These are phyloP conservation scores for Drechslerella stenobrocha DNA, from an alignment of 2,329 filamentous ascomycete species.

Conservation along the genomic window DNA sequence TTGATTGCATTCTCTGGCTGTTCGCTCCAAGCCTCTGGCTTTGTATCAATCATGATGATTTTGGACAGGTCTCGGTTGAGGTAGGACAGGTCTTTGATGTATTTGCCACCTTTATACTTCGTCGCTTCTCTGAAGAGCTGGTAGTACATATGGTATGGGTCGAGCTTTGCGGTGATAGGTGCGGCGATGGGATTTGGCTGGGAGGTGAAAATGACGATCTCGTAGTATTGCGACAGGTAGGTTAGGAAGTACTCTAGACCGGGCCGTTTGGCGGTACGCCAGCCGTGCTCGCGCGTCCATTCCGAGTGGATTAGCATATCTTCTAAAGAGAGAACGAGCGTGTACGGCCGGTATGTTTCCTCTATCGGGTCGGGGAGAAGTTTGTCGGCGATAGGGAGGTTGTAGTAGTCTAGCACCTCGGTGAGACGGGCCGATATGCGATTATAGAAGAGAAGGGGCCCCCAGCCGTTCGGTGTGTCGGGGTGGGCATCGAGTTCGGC, in stretches of 20 bases:
- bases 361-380: conserved; percentile 74
- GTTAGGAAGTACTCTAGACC: conserved; percentile 96
- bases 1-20: conserved; percentile 98
- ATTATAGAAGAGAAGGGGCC: conserved; percentile 73
- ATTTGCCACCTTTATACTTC: conserved; percentile 91
- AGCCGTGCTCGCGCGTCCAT: conserved; percentile 91
- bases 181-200: conserved; percentile 83
- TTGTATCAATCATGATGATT: conserved; percentile 90
- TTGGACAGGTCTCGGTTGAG: conserved; percentile 95
- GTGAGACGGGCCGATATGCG: conserved; percentile 74
- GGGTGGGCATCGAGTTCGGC: conserved; percentile 71
- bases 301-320: conserved; percentile 93
- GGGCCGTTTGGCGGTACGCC: conserved; percentile 91
- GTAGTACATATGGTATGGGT: conserved; percentile 86
- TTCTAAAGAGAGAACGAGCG: conserved; percentile 86
- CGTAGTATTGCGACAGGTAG: conserved; percentile 97
- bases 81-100: conserved; percentile 98
- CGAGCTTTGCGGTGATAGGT: conserved; percentile 85
- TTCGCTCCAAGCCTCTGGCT: conserved; percentile 75
- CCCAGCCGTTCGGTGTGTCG: conserved; percentile 73
- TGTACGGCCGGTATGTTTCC: conserved; percentile 81
- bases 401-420: conserved; percentile 85
- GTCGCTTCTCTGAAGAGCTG: conserved; percentile 95
- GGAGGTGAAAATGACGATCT: conserved; percentile 92
- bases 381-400: conserved; percentile 92